Base-by-base conservation (phyloP, 192 early-diverging fungal species). In the Rhizoclosmatium globosum region DNA sequence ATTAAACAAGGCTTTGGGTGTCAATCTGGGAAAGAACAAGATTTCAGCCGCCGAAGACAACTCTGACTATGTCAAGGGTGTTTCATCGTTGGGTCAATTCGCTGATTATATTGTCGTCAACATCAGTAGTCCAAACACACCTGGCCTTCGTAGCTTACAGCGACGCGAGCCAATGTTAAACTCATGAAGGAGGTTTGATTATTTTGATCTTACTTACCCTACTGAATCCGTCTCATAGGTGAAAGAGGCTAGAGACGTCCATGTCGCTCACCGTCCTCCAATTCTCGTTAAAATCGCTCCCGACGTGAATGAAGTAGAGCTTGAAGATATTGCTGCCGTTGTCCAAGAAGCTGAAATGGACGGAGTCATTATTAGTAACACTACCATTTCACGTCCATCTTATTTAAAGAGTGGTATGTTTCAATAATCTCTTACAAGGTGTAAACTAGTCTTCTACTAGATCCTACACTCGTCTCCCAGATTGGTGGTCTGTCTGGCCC, bases 21-120 rank as follows among this genome's bases (percentile, higher is more conserved):
- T 97, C 60, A 97, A 97, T 80, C 81, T 97, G 75, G 93, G 95
- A 66, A 96, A 96, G 83, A 96, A 94, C 90, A 96, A 97, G 87
- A 72, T 85, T 4, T 92, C 92, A 21, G 77, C 88, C 2, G 85
- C 80, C 1, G 92, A 94, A 47, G 89, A 89, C 42, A 87, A 90
- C 60, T 85, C 87, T 11, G 96, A 97, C 84, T 97, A 95, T 81
- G 89, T 95, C 23, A 78, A 85, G 23, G 96, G 96, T 11, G 84
- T 97, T 19, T 75, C 86, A 70, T 79, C 56, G 58, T 84, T 97
- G 23, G 96, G 94, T 57, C 80, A 87, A 3, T 93, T 88, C 78
- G 96, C 95, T 2, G 96, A 97, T 87, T 94, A 95, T 58, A 75
- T 97, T 19, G 96, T 97, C 4, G 82, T 97, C 68, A 97, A 97